A percentile compares a stretch with the other conserved stretches of the same genome.
phyloP scores from a whole-genome alignment of 768 basidiomycete species.

The Pisolithus tinctorius region DNA sequence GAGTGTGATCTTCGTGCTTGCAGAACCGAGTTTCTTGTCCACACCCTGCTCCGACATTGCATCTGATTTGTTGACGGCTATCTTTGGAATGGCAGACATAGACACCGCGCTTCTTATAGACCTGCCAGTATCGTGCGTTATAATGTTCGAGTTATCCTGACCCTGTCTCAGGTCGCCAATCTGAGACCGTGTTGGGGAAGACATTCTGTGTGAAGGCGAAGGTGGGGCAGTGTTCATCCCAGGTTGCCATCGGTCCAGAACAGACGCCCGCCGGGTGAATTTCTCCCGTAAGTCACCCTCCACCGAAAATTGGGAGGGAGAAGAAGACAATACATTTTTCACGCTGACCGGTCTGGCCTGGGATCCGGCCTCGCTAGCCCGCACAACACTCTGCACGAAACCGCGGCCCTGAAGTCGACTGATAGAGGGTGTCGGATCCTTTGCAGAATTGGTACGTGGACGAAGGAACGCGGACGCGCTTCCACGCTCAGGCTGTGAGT shows the following conservation, averaged over 20 bases:
- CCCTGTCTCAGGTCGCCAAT: conserved; percentile 25
- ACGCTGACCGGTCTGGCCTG: conserved; percentile 27
- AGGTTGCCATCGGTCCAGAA: conserved; percentile 69
- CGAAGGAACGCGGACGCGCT: conserved; percentile 58
- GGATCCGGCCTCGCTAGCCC: conserved; percentile 43
- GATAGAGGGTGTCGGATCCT: conserved; percentile 77
- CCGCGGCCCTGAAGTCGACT: conserved; percentile 79
- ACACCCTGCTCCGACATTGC: conserved; percentile 16
- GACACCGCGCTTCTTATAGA: conserved; percentile 38
- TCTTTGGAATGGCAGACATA: conserved; percentile 29
- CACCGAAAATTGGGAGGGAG: conserved; percentile 26
- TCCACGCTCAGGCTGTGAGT: conserved; percentile 33
- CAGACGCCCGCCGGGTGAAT: conserved; percentile 34
- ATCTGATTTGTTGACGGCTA: conserved; percentile 19
- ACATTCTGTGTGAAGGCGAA: conserved; percentile 33
- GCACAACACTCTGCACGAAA: conserved; percentile 79
- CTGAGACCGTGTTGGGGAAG: conserved; percentile 34
- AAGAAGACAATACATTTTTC: conserved; percentile 20
- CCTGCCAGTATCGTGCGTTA: conserved; percentile 26
- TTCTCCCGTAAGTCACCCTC: conserved; percentile 34
- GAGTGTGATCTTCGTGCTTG: conserved; percentile 68
- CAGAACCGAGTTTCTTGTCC: conserved; percentile 54
- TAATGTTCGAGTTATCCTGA: conserved; percentile 16
- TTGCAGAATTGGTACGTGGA: conserved; percentile 36
- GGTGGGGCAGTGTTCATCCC: conserved; percentile 28